These are phyloP conservation scores for Xylaria sp. DNA, from an alignment of 2,329 filamentous ascomycete genomes.

Conservation along the genomic window DNA sequence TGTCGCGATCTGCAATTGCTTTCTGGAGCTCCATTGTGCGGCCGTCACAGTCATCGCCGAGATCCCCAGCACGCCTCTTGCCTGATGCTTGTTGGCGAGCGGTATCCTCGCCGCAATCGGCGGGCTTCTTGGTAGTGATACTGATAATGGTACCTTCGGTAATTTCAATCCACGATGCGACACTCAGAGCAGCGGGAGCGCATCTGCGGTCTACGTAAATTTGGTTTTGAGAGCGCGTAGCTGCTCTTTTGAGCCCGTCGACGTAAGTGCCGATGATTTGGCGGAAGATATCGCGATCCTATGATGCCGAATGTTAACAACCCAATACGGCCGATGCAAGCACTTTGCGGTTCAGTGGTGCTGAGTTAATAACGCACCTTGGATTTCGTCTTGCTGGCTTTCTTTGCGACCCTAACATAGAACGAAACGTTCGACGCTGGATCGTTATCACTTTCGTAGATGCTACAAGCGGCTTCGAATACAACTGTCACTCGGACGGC, in stretches of 20 bases:
- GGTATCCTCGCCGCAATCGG: background rate
- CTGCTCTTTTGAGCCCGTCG: conserved; percentile 1
- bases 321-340: no score
- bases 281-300: background rate
- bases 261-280: conserved; percentile 6
- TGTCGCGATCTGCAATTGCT: background rate
- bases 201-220: conserved; percentile 1
- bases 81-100: background rate
- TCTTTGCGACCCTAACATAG: conserved; percentile 5
- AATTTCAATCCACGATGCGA: conserved; percentile 7
- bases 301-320: background rate
- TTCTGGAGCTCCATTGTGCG: background rate
- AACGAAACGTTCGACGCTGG: background rate
- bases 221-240: background rate
- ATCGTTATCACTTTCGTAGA: background rate
- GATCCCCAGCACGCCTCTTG: background rate
- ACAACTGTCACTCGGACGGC: background rate
- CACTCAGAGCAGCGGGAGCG: background rate
- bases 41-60: background rate
- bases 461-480: background rate
- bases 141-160: conserved; percentile 5
- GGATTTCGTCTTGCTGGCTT: background rate
- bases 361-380: background rate
- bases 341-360: no score
- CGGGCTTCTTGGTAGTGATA: conserved; percentile 1